Base-by-base conservation (phyloP, 116 monocot species). In the Cymodocea nodosa region DNA sequence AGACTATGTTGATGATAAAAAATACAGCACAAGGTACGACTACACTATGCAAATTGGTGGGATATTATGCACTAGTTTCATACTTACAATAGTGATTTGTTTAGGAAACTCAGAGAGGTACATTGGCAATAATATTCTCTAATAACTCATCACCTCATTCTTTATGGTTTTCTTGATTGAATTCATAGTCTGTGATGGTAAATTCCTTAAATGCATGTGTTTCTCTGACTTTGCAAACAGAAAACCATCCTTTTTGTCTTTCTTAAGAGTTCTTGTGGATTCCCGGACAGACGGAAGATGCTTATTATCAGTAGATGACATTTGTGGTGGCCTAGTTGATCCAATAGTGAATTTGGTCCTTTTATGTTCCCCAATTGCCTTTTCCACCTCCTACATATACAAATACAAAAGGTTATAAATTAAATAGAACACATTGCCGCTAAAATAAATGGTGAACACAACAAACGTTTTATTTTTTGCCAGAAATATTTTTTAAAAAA, bases 281-380 rank as follows among this genome's bases (percentile, higher is more conserved):
- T 59, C 9, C 51, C 51, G 68, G 10, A n/a, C 65, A 49, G 80
- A 59, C 57, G 57, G 52, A 68, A 68, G 11, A 73, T 50, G 65
- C 59, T 53, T 66, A 49, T 67, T 73, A 34, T 64, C 75, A 61
- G 18, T 19, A 63, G 76, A 77, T 64, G 60, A 4, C 65, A 36
- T 80, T 61, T 36, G 62, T 15, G 64, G 23, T 56, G 18, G 61
- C 23, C 50, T 19, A 59, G 23, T 68, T 22, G 35, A 50, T 69
- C 77, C 78, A 70, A 35, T 35, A 22, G 12, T 57, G 18, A 37
- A 57, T 69, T 72, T 81, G 39, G 65, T 23, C 56, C 48, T 17
- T 66, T 81, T 83, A 40, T 76, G 68, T 56, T 83, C 79, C 68
- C 50, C 65, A 70, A 75, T 35, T 62, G 67, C 53, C 19, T 62